These are phyloP conservation scores for Sordariomycetes sp. DNA, from an alignment of 2,329 filamentous ascomycete species.

Conservation along the genomic window DNA sequence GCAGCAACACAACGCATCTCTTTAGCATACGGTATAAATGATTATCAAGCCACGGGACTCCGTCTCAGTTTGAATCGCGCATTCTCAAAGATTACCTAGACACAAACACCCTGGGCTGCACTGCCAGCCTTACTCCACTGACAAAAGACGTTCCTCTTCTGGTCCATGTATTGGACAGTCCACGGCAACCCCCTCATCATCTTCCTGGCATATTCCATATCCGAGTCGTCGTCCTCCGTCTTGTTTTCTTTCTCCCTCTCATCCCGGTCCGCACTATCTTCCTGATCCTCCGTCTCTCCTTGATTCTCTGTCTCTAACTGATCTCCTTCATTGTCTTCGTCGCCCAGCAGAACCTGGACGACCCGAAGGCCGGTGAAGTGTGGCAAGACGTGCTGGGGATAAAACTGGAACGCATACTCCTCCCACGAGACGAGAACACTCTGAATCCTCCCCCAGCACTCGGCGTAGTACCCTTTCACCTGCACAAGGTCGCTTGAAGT, in stretches of 20 bases:
- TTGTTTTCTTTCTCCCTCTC: neutral
- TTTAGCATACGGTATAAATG: no score
- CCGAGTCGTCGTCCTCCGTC: neutral
- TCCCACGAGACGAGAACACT: constrained; percentile 2
- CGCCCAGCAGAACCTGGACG: neutral
- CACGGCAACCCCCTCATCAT: neutral
- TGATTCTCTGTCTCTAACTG: neutral
- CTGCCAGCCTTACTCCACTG: constrained; percentile 1
- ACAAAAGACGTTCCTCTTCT: constrained; percentile 2
- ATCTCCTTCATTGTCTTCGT: neutral
- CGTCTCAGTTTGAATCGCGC: neutral
- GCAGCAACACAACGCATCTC: no score
- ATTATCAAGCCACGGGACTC: neutral
- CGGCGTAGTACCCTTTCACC: neutral
- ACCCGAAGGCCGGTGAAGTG: neutral
- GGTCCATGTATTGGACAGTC: constrained; percentile 2
- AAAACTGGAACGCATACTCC: neutral
- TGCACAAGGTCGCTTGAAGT: neutral
- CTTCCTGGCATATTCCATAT: neutral
- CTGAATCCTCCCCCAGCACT: neutral
- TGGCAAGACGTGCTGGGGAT: neutral
- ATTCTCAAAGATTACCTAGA: neutral
- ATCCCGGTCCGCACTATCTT: neutral
- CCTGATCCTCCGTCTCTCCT: neutral
- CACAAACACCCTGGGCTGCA: neutral